Evolutionary conservation across 2,329 filamentous ascomycete genomes (phyloP), one percentile per base, ranked within the genome.

Genomic region (Neonectria neomacrospora): DNA sequence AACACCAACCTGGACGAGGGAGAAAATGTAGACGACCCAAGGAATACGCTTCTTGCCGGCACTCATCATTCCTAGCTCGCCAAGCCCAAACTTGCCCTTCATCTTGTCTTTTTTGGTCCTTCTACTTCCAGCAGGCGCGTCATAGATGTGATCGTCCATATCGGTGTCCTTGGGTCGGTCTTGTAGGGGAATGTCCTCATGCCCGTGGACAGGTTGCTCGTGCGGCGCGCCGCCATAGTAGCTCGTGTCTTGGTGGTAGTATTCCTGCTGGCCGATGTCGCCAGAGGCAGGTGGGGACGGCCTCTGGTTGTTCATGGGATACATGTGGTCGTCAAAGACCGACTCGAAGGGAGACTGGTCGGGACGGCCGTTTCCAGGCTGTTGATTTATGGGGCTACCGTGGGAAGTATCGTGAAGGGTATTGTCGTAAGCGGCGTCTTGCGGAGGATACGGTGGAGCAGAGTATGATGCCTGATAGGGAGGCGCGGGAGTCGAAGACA

Each of bases 21-120:
- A 92, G 67, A 98, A 86, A 45, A 90, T 79, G 77, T 95, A 98
- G 34, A 94, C 92, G 7, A 97, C 88, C 85, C 91, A 96, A 0
- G 96, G 91, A 55, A 90, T 87, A 64, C 82, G 80, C 74, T 85
- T 86, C 73, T 79, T 82, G 69, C 84, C 79, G 12, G 85, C 79
- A 2, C 85, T 85, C 48, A 89, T 73, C 86, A 89, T 88, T 62
- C 86, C 85, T 57, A 89, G 75, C 76, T 88, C 84, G 55, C 86
- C 86, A 47, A 87, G 81, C n/a, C 82, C 80, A 51, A 88, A 79
- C 63, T 83, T 82, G 62, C 78, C 78, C 66, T 78, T 81, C 47
- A 50, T 50, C 69, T 77, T 80, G 58, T 76, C 77, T 52, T 79
- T 79, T 23, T 63, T 53, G 44, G 54, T 58, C 37, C 67, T 54